phyloP scores from a whole-genome alignment of 768 basidiomycete species.

The Lactarius pseudohatsudake region DNA sequence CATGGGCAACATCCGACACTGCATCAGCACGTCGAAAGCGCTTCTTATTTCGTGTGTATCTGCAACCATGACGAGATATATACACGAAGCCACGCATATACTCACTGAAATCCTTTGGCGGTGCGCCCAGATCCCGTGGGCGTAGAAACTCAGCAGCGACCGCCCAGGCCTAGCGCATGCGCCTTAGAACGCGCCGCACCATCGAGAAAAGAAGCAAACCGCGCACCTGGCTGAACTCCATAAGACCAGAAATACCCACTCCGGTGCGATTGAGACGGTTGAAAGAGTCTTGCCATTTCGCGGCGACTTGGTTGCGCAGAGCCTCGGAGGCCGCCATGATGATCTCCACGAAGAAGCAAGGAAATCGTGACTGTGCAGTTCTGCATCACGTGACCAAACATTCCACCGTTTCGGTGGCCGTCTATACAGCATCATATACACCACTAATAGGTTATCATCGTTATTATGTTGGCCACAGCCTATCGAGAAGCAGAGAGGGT shows the following conservation, averaged over 20 bases:
- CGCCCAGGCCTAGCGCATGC: constrained; percentile 49
- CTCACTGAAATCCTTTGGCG: constrained; percentile 36
- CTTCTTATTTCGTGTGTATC: constrained; percentile 51
- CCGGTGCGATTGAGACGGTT: constrained; percentile 57
- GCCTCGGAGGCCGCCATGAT: constrained; percentile 56
- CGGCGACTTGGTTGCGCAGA: constrained; percentile 60
- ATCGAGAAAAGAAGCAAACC: not conserved
- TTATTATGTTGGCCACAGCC: too few species aligned
- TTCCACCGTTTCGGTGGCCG: too few species aligned
- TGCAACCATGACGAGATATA: constrained; percentile 21
- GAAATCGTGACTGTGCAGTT: not conserved
- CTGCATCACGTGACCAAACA: not conserved
- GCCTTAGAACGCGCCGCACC: constrained; percentile 1
- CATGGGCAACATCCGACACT: constrained; percentile 57
- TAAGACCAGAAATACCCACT: constrained; percentile 62
- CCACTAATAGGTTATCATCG: not conserved
- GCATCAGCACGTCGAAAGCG: constrained; percentile 60
- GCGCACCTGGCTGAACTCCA: constrained; percentile 58
- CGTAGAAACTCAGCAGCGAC: constrained; percentile 51
- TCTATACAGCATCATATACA: too few species aligned
- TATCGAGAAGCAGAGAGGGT: not conserved
- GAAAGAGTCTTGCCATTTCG: constrained; percentile 74
- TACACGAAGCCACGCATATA: not conserved
- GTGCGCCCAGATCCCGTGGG: constrained; percentile 50
- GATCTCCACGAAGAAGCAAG: too few species aligned